Conservation (phyloP, 345 rosid species). For the Limnanthes douglasii region DNA sequence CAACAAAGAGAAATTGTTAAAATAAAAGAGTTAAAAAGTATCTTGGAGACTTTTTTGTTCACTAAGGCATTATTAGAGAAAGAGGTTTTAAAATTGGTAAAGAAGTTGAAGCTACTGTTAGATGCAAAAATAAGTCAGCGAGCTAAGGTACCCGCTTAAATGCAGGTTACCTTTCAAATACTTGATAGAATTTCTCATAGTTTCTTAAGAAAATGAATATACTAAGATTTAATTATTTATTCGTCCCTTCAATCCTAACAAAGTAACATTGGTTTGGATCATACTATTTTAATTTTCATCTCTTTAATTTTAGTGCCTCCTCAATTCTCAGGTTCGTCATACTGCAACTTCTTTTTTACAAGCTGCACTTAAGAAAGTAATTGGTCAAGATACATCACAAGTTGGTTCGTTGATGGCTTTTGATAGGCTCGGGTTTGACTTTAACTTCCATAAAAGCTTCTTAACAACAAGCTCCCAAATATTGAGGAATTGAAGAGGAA, state of each 20-base stretch:
- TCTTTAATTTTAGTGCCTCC: too few relatives aligned
- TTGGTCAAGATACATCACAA: conserved; percentile 80
- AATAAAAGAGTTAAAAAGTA: conserved; percentile 81
- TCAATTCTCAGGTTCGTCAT: conserved; percentile 77
- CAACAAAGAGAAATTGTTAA: conserved; percentile 54
- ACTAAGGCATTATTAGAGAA: conserved; percentile 60
- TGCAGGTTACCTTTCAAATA: too few relatives aligned
- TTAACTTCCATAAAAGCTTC: conserved; percentile 62
- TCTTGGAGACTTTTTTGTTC: conserved; percentile 53
- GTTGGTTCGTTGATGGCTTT: conserved; percentile 96
- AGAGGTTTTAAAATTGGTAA: conserved; percentile 77
- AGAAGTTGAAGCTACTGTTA: conserved; percentile 82
- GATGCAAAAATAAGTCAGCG: conserved; percentile 65
- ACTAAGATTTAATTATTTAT: too few relatives aligned
- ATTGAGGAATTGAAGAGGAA: conserved; percentile 81
- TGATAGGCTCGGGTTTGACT: conserved; percentile 94
- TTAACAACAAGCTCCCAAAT: conserved; percentile 51
- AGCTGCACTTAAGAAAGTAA: conserved; percentile 80
- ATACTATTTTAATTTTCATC: too few relatives aligned
- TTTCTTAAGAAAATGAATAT: too few relatives aligned
- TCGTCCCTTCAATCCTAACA: too few relatives aligned
- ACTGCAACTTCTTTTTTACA: conserved; percentile 93
- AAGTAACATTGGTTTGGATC: too few relatives aligned
- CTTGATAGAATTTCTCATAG: too few relatives aligned
- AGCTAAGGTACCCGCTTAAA: conserved; percentile 51